Base-by-base conservation (phyloP, 768 basidiomycete species). In the Termitomyces sp. region DNA sequence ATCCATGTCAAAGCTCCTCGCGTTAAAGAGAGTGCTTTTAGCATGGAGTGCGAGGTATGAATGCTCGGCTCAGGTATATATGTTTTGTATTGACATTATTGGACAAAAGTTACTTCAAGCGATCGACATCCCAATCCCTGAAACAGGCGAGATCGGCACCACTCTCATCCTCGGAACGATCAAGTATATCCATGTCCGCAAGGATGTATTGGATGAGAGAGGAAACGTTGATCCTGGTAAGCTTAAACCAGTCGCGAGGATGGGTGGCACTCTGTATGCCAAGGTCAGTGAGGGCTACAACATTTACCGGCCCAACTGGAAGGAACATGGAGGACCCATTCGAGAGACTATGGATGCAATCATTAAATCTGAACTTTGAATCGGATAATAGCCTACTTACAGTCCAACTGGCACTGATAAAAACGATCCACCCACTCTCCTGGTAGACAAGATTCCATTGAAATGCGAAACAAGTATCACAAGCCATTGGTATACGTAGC, bases 11-110 rank as follows among this genome's bases (percentile, higher is more conserved):
- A 75, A 60, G 76, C 83, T 22, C 72, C 82, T 23, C 72, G 85
- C 50, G 84, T 86, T 18, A 79, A 75, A 61, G 85, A 86, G 64
- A 83, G 84, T 58, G 84, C 81, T 0, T 83, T 85, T 59, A 76
- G 78, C 22, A 75, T 86, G 65, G 86, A 86, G 69, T 85, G 83
- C 69, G 83, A 76, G 63, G 76, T 73, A 56, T 13, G 2, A 29
- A 13, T 27, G 25, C 6, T 55, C 43, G 47, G 6, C 22, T 29
- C 9, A 32, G 13, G 31, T 18, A 5, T 33, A n/a, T 27, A 22
- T n/a, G 11, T n/a, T 7, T 52, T 13, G 57, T 50, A 47, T 76
- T 75, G 50, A 77, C 49, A 20, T 25, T 22, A 31, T 31, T 35
- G 20, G 4, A 47, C 33, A 15, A 23, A 50, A 81, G 79, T 72